Base-by-base conservation (phyloP, 2,329 filamentous ascomycete genomes). In the Fusarium burgessii region DNA sequence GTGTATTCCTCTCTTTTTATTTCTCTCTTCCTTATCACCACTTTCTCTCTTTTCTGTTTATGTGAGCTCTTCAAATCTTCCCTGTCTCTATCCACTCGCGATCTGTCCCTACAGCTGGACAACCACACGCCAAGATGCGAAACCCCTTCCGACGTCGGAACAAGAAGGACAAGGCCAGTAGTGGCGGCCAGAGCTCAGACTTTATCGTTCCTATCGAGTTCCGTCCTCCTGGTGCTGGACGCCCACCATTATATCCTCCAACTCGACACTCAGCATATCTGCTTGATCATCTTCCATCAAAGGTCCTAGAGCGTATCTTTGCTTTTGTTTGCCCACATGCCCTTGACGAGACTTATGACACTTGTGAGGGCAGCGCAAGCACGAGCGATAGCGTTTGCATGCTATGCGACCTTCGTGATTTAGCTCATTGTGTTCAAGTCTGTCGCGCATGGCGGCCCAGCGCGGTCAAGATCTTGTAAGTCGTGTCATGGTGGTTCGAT, bases 331-430 rank as follows among this genome's bases (percentile, higher is more conserved):
- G 95, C 76, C 95, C 95, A 11, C 95, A 98, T 81, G 84, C 90
- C 38, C 83, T 84, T 58, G 95, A 98, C 81, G 86, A 91, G 78
- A 90, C 87, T 65, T 97, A 96, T 80, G 91, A 93, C 72, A 91
- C 90, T 43, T 95, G 93, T 77, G 95, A 98, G 83, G 88, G 93
- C 76, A 93, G 92, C 65, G 90, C 92, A 72, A 71, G 65, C 35
- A 54, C 62, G 23, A 87, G 90, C 52, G 91, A 92, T 73, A 91
- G 94, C 82, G 90, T 90, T 61, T 98, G 95, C 83, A 95, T 96
- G 92, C 90, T 97, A 73, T 98, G 95, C 83, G 94, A 97, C 82
- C 87, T 96, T 84, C 91, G 95, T 73, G 94, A 98, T 80, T 88
- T 98, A 60, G 90, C 94, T 56, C 90, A 93, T 80, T 95, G 93